These are phyloP conservation scores for Austroboletus eburneus DNA, from an alignment of 768 basidiomycete species.

Conservation along the genomic window DNA sequence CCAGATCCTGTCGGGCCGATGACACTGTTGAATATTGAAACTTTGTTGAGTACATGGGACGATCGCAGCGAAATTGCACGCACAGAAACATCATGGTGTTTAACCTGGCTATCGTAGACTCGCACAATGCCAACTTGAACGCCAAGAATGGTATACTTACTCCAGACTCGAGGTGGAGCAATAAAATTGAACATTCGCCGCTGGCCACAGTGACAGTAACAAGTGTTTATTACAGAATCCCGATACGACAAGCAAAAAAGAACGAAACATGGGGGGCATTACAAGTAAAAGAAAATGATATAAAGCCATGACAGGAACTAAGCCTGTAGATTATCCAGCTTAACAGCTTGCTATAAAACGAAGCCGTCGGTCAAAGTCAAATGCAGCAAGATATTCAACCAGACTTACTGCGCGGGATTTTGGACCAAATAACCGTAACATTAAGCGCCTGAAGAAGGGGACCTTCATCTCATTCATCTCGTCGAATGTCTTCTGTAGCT, in stretches of 20 bases:
- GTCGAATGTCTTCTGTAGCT: slow-evolving; percentile 18
- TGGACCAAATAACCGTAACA: slow-evolving; percentile 4
- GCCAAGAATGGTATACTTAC: too few species aligned
- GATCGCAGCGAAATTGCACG: not conserved
- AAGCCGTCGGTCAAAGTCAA: not conserved
- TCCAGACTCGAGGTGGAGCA: too few species aligned
- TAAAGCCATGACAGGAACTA: not conserved
- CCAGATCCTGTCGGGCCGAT: slow-evolving; percentile 8
- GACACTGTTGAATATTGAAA: not conserved
- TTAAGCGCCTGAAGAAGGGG: slow-evolving; percentile 7
- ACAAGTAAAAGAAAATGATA: too few species aligned
- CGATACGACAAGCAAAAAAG: too few species aligned
- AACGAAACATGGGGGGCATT: too few species aligned
- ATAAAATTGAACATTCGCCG: too few species aligned
- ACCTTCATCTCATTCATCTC: slow-evolving; percentile 20
- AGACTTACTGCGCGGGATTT: slow-evolving; percentile 11
- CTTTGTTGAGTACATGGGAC: not conserved
- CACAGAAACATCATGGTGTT: slow-evolving; percentile 4
- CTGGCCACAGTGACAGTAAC: too few species aligned
- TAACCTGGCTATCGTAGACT: too few species aligned
- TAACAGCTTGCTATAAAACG: slow-evolving; percentile 3
- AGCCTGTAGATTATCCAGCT: not conserved
- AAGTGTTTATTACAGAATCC: too few species aligned
- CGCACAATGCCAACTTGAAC: too few species aligned
- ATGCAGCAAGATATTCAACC: not conserved